Base-by-base conservation (phyloP, 257 asterid genomes). In the Solanum lycopersicoides region DNA sequence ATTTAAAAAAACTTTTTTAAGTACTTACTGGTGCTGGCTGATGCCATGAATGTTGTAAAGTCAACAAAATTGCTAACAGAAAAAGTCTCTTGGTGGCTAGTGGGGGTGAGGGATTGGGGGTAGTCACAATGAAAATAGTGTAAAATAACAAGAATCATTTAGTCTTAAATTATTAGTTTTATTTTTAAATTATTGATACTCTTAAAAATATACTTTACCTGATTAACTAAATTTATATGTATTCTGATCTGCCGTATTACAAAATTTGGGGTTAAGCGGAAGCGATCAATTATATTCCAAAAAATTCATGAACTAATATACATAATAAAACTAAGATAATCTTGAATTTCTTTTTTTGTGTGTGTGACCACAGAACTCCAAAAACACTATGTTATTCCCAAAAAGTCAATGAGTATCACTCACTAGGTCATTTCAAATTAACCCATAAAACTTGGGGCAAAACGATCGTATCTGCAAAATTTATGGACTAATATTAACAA, bases 191-290 rank as follows among this genome's bases (percentile, higher is more conserved):
- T 53, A 16, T 53, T 6, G 1, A 16, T 16, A 2, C 9, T 6
- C 1, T 53, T 53, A 2, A 53, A 53, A 53, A 53, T 53, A 53
- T 9, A 6, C 0, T 2, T 6, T 53, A 6, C n/a, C 3, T 6
- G n/a, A 53, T 18, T 53, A 18, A 7, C 10, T 53, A 53, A 53
- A 53, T 6, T 53, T 53, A 16, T 0, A 18, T 53, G 3, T 18
- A 16, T 0, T 23, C 4, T 1, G 1, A 53, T 6, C 9, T 0
- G 3, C 4, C 10, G 0, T 9, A 53, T 10, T 23, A 18, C n/a
- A 53, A 53, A 53, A 53, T 53, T 6, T 16, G 9, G 10, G 3
- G 0, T 23, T 6, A 60, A 60, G n/a, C 0, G 0, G 14, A 60
- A 23, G 23, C 28, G 0, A 2, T 4, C 3, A 60, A 10, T 60